Percentiles rank a stretch among this genome's conserved stretches.
Evolutionary conservation across 2,329 filamentous ascomycete species (phyloP).

Genomic region (Talaromyces sp.): DNA sequence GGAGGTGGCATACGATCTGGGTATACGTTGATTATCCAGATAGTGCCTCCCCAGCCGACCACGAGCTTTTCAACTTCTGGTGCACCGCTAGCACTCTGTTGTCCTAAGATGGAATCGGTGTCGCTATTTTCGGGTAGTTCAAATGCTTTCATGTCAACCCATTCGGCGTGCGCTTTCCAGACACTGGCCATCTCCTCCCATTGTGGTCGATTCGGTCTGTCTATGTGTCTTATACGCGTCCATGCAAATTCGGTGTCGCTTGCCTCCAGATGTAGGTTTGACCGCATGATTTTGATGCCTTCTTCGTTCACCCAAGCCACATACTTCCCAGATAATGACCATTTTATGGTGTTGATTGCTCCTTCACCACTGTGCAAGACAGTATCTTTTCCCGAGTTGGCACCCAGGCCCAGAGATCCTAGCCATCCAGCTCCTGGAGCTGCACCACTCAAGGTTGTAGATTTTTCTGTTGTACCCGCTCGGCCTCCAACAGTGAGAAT

Average conservation of each 20-base stretch:
- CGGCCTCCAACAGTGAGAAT: slow-evolving; percentile 81
- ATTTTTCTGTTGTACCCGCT: slow-evolving; percentile 72
- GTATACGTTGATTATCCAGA: slow-evolving; percentile 93
- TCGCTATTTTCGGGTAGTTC: slow-evolving; percentile 63
- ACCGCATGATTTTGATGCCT: slow-evolving; percentile 96
- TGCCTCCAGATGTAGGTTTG: slow-evolving; percentile 74
- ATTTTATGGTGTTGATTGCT: slow-evolving; percentile 85
- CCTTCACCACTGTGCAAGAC: slow-evolving; percentile 90
- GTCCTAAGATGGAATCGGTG: slow-evolving; percentile 25
- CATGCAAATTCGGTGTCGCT: slow-evolving; percentile 78
- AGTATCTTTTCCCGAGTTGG: slow-evolving; percentile 76
- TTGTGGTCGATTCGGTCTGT: slow-evolving; percentile 76
- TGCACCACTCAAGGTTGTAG: slow-evolving; percentile 72
- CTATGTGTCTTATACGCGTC: slow-evolving; percentile 91
- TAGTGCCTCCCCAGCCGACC: slow-evolving; percentile 92
- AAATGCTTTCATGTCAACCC: slow-evolving; percentile 83
- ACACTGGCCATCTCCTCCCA: slow-evolving; percentile 97
- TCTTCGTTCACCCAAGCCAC: slow-evolving; percentile 95
- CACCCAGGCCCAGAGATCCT: slow-evolving; percentile 76
- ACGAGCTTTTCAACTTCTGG: slow-evolving; percentile 68
- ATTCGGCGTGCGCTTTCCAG: slow-evolving; percentile 89
- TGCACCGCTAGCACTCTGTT: slow-evolving; percentile 43
- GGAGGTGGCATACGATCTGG: slow-evolving; percentile 55
- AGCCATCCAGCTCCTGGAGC: slow-evolving; percentile 88
- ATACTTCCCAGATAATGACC: slow-evolving; percentile 89